Percentiles rank a stretch among this genome's conserved stretches.
Conservation (phyloP, 2,329 filamentous ascomycete species). For the Tolypocladium endophyticum region DNA sequence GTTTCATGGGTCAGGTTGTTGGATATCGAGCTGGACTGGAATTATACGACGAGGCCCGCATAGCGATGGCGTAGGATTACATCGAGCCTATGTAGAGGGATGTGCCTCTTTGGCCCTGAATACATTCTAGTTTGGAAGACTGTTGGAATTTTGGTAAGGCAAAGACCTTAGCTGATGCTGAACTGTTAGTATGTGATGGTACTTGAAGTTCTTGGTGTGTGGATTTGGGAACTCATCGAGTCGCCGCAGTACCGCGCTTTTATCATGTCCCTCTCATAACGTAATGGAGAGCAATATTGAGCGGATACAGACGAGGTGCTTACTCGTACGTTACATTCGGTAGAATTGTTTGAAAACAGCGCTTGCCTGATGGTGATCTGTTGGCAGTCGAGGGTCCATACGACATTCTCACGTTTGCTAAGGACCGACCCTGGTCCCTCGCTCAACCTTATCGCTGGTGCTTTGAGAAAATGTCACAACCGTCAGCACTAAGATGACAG, state of each 20-base stretch:
- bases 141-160: background rate
- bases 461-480: background rate
- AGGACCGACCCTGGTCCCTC: background rate
- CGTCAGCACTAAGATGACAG: background rate
- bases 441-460: background rate
- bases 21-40: background rate
- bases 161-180: no score
- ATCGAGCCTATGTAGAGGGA: background rate
- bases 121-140: background rate
- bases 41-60: background rate
- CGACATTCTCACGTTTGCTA: background rate
- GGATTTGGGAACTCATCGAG: background rate
- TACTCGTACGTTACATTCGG: no score
- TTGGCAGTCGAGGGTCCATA: background rate
- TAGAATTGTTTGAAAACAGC: background rate
- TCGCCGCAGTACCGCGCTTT: background rate
- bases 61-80: background rate
- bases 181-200: background rate
- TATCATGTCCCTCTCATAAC: no score
- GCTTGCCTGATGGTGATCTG: background rate
- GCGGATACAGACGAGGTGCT: no score
- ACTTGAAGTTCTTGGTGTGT: no score
- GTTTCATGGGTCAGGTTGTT: background rate
- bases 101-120: background rate
- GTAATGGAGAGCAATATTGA: no score